Percentiles rank a stretch among this genome's conserved stretches.
Conservation (phyloP, 257 asterid genomes). For the Catharanthus roseus region DNA sequence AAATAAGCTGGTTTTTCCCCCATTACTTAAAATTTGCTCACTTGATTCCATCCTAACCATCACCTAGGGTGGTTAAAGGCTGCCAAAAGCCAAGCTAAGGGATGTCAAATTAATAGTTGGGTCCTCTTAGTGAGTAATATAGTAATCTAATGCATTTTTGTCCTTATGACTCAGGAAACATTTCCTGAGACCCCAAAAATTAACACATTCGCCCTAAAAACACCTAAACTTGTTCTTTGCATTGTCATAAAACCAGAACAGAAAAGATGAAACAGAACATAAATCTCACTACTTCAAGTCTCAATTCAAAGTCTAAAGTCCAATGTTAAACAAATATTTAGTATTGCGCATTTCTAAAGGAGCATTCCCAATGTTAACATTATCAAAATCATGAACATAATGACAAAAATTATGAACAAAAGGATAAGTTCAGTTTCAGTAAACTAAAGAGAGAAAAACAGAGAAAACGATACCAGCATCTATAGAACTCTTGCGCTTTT, state of each 20-base stretch:
- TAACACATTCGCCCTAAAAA: not conserved
- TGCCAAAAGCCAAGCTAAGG: too few relatives aligned
- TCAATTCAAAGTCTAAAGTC: too few relatives aligned
- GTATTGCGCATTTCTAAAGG: not conserved
- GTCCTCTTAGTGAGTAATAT: not conserved
- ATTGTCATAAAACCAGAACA: too few relatives aligned
- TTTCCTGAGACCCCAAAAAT: not conserved
- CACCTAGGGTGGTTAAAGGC: not conserved
- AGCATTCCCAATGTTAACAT: not conserved
- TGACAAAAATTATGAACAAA: not conserved
- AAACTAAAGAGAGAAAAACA: slow-evolving; percentile 7
- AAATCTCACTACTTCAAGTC: too few relatives aligned
- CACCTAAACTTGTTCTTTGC: too few relatives aligned
- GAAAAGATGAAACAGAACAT: too few relatives aligned
- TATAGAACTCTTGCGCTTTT: slow-evolving; percentile 37
- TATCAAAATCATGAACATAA: not conserved
- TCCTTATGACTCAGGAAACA: not conserved
- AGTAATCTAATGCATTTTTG: not conserved
- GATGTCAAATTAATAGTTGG: too few relatives aligned
- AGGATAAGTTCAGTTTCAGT: not conserved
- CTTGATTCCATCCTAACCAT: not conserved
- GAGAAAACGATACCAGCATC: slow-evolving; percentile 41
- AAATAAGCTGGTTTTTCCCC: not conserved
- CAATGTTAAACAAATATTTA: not conserved
- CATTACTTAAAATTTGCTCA: not conserved